Percentiles rank a stretch among this genome's conserved stretches.
Evolutionary conservation across 306 rosid genomes (phyloP).

Genomic region (Castanospermum australe): DNA sequence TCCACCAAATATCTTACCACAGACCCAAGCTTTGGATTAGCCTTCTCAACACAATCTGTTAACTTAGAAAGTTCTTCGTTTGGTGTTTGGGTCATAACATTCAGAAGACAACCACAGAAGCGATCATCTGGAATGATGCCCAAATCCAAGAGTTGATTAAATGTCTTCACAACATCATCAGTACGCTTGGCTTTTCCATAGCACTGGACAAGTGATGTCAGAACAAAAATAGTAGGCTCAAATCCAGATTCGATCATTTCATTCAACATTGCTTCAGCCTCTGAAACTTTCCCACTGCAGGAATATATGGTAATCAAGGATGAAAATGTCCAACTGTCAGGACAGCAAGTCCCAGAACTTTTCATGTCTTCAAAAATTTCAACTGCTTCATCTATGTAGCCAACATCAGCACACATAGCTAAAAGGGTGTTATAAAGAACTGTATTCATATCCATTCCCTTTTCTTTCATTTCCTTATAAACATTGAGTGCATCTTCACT

Average conservation of each 20-base stretch:
- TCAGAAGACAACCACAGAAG: constrained; percentile 89
- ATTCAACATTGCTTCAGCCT: constrained; percentile 71
- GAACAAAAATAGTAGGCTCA: constrained; percentile 78
- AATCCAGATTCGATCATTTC: constrained; percentile 84
- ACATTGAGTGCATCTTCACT: constrained; percentile 71
- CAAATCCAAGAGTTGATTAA: constrained; percentile 66
- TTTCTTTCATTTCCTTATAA: constrained; percentile 86
- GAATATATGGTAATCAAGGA: constrained; percentile 87
- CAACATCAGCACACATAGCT: constrained; percentile 91
- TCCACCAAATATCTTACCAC: constrained; percentile 70
- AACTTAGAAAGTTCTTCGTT: constrained; percentile 76
- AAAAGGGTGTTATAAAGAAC: constrained; percentile 74
- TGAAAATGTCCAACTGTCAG: constrained; percentile 97
- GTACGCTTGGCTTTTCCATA: constrained; percentile 86
- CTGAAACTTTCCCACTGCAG: constrained; percentile 69
- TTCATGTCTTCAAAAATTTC: constrained; percentile 78
- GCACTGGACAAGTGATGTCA: constrained; percentile 92
- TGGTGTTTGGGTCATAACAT: constrained; percentile 80
- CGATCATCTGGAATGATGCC: constrained; percentile 75
- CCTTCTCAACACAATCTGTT: constrained; percentile 59
- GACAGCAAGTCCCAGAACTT: constrained; percentile 47
- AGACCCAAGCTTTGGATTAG: constrained; percentile 67
- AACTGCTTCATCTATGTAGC: constrained; percentile 61
- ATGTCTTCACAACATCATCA: constrained; percentile 83
- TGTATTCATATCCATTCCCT: constrained; percentile 62